Conservation (phyloP, 352 stramenopile genomes). For the Globisporangium acanthophoron region DNA sequence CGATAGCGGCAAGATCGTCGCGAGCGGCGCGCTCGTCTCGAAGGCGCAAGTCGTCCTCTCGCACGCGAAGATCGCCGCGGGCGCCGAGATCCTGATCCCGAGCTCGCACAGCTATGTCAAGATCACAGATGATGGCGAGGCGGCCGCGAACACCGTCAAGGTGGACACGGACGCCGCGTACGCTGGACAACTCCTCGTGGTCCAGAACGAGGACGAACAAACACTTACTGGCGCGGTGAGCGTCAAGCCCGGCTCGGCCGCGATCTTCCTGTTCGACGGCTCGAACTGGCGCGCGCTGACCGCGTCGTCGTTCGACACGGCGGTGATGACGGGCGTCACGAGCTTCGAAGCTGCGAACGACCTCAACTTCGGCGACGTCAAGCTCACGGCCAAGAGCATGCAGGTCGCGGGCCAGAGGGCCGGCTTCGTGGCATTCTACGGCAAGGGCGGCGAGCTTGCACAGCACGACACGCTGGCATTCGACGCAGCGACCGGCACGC, state of each 20-base stretch:
- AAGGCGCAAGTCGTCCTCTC: slow-evolving; percentile 50
- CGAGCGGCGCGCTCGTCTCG: slow-evolving; percentile 45
- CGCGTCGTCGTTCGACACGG: slow-evolving; percentile 59
- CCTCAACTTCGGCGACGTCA: slow-evolving; percentile 68
- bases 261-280: slow-evolving; percentile 72
- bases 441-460: slow-evolving; percentile 58
- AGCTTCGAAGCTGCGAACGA: slow-evolving; percentile 59
- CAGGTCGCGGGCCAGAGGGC: slow-evolving; percentile 50
- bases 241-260: slow-evolving; percentile 39
- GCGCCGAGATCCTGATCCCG: slow-evolving; percentile 35
- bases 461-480: slow-evolving; percentile 60
- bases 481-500: slow-evolving; percentile 32
- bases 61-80: slow-evolving; percentile 31
- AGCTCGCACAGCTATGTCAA: slow-evolving; percentile 67
- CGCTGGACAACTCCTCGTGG: slow-evolving; percentile 57
- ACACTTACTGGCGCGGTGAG: slow-evolving; percentile 38
- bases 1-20: slow-evolving; percentile 35
- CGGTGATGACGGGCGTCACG: slow-evolving; percentile 49
- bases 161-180: slow-evolving; percentile 39
- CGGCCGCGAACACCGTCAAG: slow-evolving; percentile 21
- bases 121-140: slow-evolving; percentile 45
- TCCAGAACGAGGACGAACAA: slow-evolving; percentile 74
- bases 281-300: slow-evolving; percentile 53
- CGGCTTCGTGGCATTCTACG: slow-evolving; percentile 62
- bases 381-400: slow-evolving; percentile 57